These are phyloP conservation scores for Taiwanofungus camphoratus DNA, from an alignment of 1,284 basidiomycete genomes.

Conservation along the genomic window DNA sequence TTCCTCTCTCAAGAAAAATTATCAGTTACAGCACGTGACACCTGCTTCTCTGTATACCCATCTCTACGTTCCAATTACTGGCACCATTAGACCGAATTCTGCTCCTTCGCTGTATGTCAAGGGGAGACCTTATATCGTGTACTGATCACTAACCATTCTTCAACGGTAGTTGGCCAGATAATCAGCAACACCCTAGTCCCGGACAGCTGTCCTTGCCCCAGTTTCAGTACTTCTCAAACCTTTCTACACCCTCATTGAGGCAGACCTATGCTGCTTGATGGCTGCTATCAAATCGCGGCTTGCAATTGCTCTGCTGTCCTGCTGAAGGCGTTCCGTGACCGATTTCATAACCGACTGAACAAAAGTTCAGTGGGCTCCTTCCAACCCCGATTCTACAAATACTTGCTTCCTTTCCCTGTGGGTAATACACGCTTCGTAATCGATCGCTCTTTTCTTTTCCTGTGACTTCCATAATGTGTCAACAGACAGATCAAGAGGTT, in stretches of 20 bases:
- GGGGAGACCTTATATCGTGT: too few relatives aligned
- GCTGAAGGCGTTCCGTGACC: background rate
- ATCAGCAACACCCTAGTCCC: background rate
- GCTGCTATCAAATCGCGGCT: background rate
- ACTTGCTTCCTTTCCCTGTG: background rate
- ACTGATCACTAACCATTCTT: background rate
- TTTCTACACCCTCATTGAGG: constrained; percentile 10
- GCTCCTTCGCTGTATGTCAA: constrained; percentile 25
- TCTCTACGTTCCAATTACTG: constrained; percentile 19
- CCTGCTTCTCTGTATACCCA: constrained; percentile 13
- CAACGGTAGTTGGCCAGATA: constrained; percentile 5
- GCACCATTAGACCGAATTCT: constrained; percentile 21
- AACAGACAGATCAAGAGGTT: too few relatives aligned
- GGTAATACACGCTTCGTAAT: background rate
- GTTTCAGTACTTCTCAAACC: constrained; percentile 8
- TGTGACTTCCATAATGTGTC: too few relatives aligned
- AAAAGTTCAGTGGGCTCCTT: constrained; percentile 1
- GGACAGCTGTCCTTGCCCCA: constrained; percentile 7
- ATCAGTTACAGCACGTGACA: constrained; percentile 16
- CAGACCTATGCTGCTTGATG: constrained; percentile 4
- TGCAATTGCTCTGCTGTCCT: constrained; percentile 1
- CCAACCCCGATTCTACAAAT: background rate
- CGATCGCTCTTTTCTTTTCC: too few relatives aligned
- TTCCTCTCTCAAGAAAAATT: constrained; percentile 16
- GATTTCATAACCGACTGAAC: too few relatives aligned